Evolutionary conservation across 345 rosid species (phyloP).

Genomic region (Noccaea caerulescens): DNA sequence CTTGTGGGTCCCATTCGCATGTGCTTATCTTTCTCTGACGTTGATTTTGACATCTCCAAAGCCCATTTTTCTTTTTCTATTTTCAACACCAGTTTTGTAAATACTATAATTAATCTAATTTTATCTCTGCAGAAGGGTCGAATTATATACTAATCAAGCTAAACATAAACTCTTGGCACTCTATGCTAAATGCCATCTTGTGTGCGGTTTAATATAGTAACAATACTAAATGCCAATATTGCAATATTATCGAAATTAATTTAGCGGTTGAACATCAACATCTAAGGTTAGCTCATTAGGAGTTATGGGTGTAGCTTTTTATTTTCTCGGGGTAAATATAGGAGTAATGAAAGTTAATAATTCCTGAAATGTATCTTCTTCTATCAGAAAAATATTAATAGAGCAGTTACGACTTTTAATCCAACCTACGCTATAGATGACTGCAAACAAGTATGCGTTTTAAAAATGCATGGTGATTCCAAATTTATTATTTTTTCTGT

Average conservation of each 20-base stretch:
- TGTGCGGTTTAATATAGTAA: constrained; percentile 20
- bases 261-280: constrained; percentile 37
- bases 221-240: constrained; percentile 33
- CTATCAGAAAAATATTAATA: background rate
- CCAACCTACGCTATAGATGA: background rate
- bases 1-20: constrained; percentile 39
- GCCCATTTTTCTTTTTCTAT: background rate
- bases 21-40: constrained; percentile 38
- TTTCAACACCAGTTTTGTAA: constrained; percentile 14
- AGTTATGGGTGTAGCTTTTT: constrained; percentile 32
- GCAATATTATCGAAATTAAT: constrained; percentile 12
- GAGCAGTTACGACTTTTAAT: constrained; percentile 24
- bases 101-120: background rate
- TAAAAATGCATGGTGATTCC: constrained; percentile 1
- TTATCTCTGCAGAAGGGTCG: background rate
- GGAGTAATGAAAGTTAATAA: constrained; percentile 9
- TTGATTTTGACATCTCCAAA: constrained; percentile 43
- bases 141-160: constrained; percentile 11
- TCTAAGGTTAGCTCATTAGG: constrained; percentile 26
- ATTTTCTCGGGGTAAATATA: constrained; percentile 1
- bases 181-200: background rate
- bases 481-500: background rate
- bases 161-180: constrained; percentile 4
- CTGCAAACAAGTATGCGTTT: background rate
- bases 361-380: background rate